These are phyloP conservation scores for Luzula sylvatica DNA, from an alignment of 176 grass and related monocot genomes.

Conservation along the genomic window DNA sequence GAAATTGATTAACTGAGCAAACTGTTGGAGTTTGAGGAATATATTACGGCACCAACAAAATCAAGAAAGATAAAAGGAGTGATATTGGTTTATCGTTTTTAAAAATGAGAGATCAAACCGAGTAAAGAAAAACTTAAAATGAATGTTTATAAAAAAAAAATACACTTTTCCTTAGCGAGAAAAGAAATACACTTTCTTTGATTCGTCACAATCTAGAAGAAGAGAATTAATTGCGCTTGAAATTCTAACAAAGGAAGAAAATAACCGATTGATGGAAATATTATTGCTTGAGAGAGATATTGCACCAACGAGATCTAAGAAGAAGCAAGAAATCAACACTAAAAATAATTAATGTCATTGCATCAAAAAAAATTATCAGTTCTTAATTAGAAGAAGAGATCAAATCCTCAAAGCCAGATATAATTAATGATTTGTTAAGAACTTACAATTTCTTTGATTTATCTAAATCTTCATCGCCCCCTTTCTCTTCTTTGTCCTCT, in stretches of 20 bases:
- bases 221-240: no score
- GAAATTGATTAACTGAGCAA: no score
- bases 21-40: no score
- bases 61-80: no score
- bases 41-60: no score
- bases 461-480: conserved; percentile 38
- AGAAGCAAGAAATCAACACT: not conserved
- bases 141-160: no score
- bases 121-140: no score
- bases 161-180: no score
- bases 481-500: conserved; percentile 29
- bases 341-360: conserved; percentile 8
- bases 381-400: conserved; percentile 6
- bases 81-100: no score
- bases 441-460: conserved; percentile 69
- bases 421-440: conserved; percentile 16
- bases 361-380: conserved; percentile 26
- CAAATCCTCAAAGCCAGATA: not conserved
- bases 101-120: no score
- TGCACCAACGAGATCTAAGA: conserved; percentile 8
- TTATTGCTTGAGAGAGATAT: conserved; percentile 29
- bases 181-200: no score
- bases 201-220: no score
- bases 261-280: conserved; percentile 12
- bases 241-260: not conserved